Base-by-base conservation (phyloP, 2,329 filamentous ascomycete species). In the Alternaria sp. region DNA sequence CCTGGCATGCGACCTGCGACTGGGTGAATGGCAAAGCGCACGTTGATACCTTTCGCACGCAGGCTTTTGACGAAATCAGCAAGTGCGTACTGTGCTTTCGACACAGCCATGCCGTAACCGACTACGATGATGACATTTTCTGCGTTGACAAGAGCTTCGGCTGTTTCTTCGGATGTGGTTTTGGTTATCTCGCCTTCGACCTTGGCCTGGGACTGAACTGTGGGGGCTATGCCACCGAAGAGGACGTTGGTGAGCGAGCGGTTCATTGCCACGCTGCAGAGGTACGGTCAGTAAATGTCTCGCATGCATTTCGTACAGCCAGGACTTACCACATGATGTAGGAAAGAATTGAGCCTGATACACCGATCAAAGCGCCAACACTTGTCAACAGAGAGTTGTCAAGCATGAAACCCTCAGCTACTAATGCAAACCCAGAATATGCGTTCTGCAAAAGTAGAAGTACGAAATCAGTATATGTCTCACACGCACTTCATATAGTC, bases 91-190 rank as follows among this genome's bases (percentile, higher is more conserved):
- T 97, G 94, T 4, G 94, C 93, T 80, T 97, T 97, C 9, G 94
- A 93, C 1, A 97, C 93, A 0, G 94, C 94, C 94, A 97, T 97
- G 56, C 94, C 94, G 72, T 97, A 97, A 1, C 94, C 94, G 6
- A 97, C 93, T 2, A 95, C 90, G 58, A 97, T 94, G 71, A 97
- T 96, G 60, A 97, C 92, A 50, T 87, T 94, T 74, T 97, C 92
- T 0, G 93, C 90, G 65, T 90, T 91, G 15, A 89, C 82, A 3
- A 97, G 84, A 0, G 89, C 86, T 26, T 96, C 92, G 2, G 92
- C 91, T 0, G 92, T 90, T 50, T 97, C 93, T 18, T 96, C 93
- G 2, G 95, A 86, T 4, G 86, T 91, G 0, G 91, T 94, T 75
- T 92, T 89, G 0, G 90, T 93, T 14, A 96, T 88, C 60, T 90